A percentile compares a stretch with the other conserved stretches of the same genome.
These are phyloP conservation scores for Pisolithus marmoratus DNA, from an alignment of 768 basidiomycete species.

Conservation along the genomic window DNA sequence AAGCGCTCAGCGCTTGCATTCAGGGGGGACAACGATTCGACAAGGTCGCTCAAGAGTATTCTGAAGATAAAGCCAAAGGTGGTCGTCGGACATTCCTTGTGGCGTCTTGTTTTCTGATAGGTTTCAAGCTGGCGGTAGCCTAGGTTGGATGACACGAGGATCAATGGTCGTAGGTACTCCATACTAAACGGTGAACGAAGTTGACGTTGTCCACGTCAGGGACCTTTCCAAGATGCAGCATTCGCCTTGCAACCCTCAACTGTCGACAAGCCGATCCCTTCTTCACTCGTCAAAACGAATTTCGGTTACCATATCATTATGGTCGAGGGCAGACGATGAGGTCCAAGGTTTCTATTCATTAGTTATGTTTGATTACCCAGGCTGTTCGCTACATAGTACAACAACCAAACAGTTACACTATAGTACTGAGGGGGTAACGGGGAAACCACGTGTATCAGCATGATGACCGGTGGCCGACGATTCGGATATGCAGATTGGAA, in stretches of 20 bases:
- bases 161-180: conserved; percentile 65
- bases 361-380: neutral
- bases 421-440: neutral
- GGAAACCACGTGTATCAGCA: neutral
- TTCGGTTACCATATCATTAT: conserved; percentile 89
- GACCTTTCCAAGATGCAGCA: conserved; percentile 82
- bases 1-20: neutral
- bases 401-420: neutral
- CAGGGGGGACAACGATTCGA: conserved; percentile 80
- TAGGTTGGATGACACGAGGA: conserved; percentile 84
- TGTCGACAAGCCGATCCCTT: conserved; percentile 69
- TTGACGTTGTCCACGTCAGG: conserved; percentile 29
- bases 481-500: neutral
- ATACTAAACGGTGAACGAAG: conserved; percentile 5
- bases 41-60: conserved; percentile 86
- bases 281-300: conserved; percentile 73
- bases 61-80: conserved; percentile 90
- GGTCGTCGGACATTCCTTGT: neutral
- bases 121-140: conserved; percentile 66
- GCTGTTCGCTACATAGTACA: neutral
- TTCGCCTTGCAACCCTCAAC: conserved; percentile 76
- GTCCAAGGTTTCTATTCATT: neutral
- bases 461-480: neutral
- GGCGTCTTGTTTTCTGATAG: conserved; percentile 1
- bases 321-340: conserved; percentile 74